Evolutionary conservation across 768 basidiomycete species (phyloP), one percentile per base, ranked within the genome.

Genomic region (Terana coerulea): DNA sequence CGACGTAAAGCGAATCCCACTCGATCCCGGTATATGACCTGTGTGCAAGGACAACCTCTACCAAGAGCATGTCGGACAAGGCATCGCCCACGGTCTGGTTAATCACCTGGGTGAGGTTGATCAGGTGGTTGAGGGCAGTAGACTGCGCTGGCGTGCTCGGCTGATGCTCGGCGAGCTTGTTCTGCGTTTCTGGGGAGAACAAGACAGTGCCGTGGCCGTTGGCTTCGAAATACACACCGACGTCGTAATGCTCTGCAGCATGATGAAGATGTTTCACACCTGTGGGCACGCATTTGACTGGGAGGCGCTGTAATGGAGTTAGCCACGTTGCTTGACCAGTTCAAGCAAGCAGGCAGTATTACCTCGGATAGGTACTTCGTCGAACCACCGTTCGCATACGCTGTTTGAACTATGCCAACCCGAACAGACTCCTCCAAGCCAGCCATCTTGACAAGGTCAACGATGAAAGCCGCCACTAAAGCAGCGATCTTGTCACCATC

Each of bases 191-290:
- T 6, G 77, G 79, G 11, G 97, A 98, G 73, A 99, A 98, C 49
- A 98, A 69, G 41, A 98, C 92, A 2, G 97, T 99, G 28, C 97
- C 97, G 61, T 99, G 97, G 2, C 97, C 97, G 65, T 99, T 99
- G 29, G 97, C 97, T 68, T 99, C 97, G 62, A 99, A 99, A 71
- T 99, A 99, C 39, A 99, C 91, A n/a, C 97, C 97, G 49, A 99
- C 79, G 64, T 92, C 81, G 69, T 86, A 98, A 61, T 84, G 81
- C 61, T 95, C 91, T 10, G 97, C 97, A 14, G 95, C 97, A 64
- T 98, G 95, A 66, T 99, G 97, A 42, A 98, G 81, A 66, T 98
- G 90, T 69, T 99, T 99, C 54, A 99, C 97, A 24, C 97, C 97
- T 14, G 97, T 99, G 2, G 92, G 76, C 6, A 95, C 94, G 65